Evolutionary conservation across 768 basidiomycete species (phyloP).

Genomic region (Suillus weaverae): DNA sequence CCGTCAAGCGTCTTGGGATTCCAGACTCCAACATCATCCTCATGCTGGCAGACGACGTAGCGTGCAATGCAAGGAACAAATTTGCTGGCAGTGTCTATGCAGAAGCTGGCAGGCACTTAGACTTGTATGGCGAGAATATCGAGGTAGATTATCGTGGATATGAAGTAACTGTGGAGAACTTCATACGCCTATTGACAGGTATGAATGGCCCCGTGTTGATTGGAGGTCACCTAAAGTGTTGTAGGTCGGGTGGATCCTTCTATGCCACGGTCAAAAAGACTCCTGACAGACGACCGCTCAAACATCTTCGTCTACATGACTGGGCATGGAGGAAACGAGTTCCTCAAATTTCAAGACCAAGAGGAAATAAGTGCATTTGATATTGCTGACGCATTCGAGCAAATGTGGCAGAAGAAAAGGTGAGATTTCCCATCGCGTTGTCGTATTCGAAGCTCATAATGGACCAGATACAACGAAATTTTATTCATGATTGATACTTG

Average conservation of each 20-base stretch:
- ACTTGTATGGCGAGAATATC: conserved; percentile 94
- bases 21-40: conserved; percentile 99
- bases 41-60: conserved; percentile 96
- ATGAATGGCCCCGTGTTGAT: conserved; percentile 19
- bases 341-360: conserved; percentile 98
- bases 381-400: conserved; percentile 96
- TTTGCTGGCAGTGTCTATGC: conserved; percentile 93
- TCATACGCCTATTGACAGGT: conserved; percentile 92
- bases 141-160: conserved; percentile 99
- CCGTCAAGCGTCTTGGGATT: conserved; percentile 95
- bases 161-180: conserved; percentile 97
- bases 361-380: conserved; percentile 98
- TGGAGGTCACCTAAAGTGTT: not conserved
- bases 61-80: conserved; percentile 90
- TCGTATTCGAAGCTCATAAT: not conserved
- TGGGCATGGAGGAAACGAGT: conserved; percentile 97
- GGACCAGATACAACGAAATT: conserved; percentile 83
- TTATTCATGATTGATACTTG: conserved; percentile 99
- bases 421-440: conserved; percentile 30
- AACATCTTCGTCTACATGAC: conserved; percentile 99
- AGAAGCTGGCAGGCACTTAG: conserved; percentile 76
- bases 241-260: conserved; percentile 82
- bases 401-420: conserved; percentile 98
- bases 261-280: conserved; percentile 87
- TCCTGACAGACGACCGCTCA: conserved; percentile 85